Base-by-base conservation (phyloP, 1,284 basidiomycete genomes). In the Melanopsichium pennsylvanicum region DNA sequence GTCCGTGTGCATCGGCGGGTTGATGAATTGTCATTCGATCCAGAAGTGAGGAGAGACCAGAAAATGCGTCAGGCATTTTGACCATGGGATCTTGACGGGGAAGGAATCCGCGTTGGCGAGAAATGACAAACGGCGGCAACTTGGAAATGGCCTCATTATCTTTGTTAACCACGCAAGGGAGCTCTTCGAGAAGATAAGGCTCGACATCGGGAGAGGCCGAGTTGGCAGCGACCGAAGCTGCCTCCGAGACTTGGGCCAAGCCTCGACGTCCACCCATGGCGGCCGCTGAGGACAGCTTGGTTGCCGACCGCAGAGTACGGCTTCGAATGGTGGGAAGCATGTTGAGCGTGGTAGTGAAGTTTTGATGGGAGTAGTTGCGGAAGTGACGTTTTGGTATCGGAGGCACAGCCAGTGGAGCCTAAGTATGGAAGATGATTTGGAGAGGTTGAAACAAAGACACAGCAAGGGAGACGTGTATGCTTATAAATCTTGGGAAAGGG, bases 1-100 rank as follows among this genome's bases (percentile, higher is more conserved):
- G 50, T 5, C 69, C 72, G 27, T 47, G 5, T 0, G 40, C 27
- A 37, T 72, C 62, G n/a, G 60, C 68, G 27, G 73, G 70, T 45
- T 79, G 77, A 19, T 54, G 52, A 47, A 79, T 76, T 12, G 77
- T 79, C 77, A 79, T 79, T 23, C 75, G 54, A 32, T 77, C 51
- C 5, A 79, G 67, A 12, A 79, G 66, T 6, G 64, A 67, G 8
- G 60, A 60, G 26, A 79, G 60, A 6, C 42, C 43, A n/a, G 43
- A 45, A 36, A 79, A 79, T 5, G 46, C 40, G 4, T 34, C 9
- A 5, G 77, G 77, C 5, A 79, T 55, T 12, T 59, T 27, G 40
- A 39, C 57, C 19, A 79, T 35, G 5, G 77, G 77, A 29, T 79
- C 77, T 26, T 64, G 18, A 15, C 70, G 64, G 11, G 74, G 74